Evolutionary conservation across 1,139 yeast species (phyloP), one percentile per base, ranked within the genome.

Genomic region (Arxiozyma bovina): DNA sequence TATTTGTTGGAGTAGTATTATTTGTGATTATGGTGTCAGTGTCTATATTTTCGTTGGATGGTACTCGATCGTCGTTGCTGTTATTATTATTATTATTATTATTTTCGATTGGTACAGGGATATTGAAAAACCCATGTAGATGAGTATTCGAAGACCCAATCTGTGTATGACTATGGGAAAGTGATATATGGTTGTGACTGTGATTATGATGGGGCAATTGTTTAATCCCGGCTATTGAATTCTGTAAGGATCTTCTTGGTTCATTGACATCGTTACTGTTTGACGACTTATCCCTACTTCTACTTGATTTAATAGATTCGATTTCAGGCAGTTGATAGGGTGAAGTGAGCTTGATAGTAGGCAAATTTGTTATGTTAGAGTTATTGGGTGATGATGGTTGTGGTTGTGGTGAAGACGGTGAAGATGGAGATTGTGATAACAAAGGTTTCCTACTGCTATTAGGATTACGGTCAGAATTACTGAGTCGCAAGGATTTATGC

Each of bases 191-290:
- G 30, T 27, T 27, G 18, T 46, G 48, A 34, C 22, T 18, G 34
- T 46, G 41, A 30, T 27, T n/a, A 56, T 54, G 44, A 53, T 54
- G 43, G 17, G 30, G 46, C n/a, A 57, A 44, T 43, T 56, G 59
- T 42, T 59, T 60, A 46, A 62, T 53, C 38, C 62, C 66, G 20
- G 57, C 59, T 2, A 56, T 54, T 12, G 66, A 61, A 42, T 59
- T 62, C 38, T 61, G 65, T 44, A 64, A 50, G 5, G 66, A 61
- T 50, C 65, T 55, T 50, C 61, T 57, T 20, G 63, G 63, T n/a
- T 42, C 50, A 42, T 27, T 50, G 17, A 38, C 23, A 42, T 50
- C 51, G 15, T 43, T 51, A 17, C 49, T 44, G n/a, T 22, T 42
- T 20, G n/a, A 21, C 20, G 43, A 23, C 5, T 40, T 49, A 12